Percentiles rank a stretch among this genome's conserved stretches.
phyloP scores from a whole-genome alignment of 345 rosid species.

The Salix udensis region DNA sequence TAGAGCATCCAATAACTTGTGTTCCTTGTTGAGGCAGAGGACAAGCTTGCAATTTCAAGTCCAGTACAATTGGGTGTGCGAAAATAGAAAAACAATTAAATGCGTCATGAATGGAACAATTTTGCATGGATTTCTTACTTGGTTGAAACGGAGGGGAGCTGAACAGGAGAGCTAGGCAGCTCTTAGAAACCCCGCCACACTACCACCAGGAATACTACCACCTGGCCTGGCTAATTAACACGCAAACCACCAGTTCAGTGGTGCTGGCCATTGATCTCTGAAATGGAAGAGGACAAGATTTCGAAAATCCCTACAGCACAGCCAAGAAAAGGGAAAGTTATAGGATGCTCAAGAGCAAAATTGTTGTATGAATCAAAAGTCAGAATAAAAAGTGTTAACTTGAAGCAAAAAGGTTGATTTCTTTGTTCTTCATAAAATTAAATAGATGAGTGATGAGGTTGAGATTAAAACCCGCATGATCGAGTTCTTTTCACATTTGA shows the following conservation, averaged over 20 bases:
- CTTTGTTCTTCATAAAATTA: no score
- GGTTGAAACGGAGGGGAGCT: neutral
- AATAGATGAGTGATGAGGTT: no score
- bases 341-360: neutral
- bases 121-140: no score
- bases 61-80: no score
- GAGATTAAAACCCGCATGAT: no score
- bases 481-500: no score
- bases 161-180: neutral
- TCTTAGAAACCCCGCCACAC: neutral
- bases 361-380: neutral
- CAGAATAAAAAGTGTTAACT: neutral
- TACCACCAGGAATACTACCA: neutral
- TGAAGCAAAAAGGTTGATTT: neutral
- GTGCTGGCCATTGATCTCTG: slow-evolving; percentile 1
- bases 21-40: no score
- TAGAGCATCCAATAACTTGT: no score
- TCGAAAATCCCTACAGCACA: slow-evolving; percentile 1
- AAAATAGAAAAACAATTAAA: no score
- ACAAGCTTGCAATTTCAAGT: no score
- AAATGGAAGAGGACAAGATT: slow-evolving; percentile 3
- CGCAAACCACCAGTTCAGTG: neutral
- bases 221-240: neutral
- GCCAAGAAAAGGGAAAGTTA: neutral
- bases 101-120: no score